A percentile compares a stretch with the other conserved stretches of the same genome.
Conservation (phyloP, 306 rosid species). For the Dryas drummondii region DNA sequence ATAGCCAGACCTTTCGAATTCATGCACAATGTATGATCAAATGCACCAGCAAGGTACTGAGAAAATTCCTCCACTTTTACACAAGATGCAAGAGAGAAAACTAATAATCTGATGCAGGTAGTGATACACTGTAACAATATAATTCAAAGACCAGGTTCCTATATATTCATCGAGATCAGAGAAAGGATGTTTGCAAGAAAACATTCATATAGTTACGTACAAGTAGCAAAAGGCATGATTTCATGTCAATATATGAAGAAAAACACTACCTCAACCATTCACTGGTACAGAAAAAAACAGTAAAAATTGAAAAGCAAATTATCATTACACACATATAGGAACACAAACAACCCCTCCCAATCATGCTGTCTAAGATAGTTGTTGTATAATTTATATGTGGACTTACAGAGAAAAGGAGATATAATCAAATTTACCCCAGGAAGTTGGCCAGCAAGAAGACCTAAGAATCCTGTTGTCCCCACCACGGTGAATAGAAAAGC, state of each 20-base stretch:
- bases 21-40: not conserved
- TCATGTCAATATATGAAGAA: not conserved
- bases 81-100: not conserved
- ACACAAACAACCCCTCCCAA: not conserved
- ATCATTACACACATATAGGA: not conserved
- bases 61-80: not conserved
- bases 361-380: constrained; percentile 11
- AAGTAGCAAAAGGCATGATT: not conserved
- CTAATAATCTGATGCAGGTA: not conserved
- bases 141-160: not conserved
- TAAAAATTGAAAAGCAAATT: not conserved
- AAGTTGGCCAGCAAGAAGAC: constrained; percentile 83
- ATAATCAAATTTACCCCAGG: constrained; percentile 74
- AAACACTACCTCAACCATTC: not conserved
- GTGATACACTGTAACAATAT: not conserved
- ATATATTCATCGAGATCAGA: not conserved
- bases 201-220: constrained; percentile 7
- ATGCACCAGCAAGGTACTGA: not conserved
- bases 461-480: constrained; percentile 86
- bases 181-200: not conserved
- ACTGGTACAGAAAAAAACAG: not conserved
- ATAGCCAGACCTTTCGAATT: not conserved
- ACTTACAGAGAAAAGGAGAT: constrained; percentile 27
- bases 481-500: constrained; percentile 98
- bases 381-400: not conserved